These are phyloP conservation scores for Yamadazyma diddensiae DNA, from an alignment of 1,139 yeast genomes.

Conservation along the genomic window DNA sequence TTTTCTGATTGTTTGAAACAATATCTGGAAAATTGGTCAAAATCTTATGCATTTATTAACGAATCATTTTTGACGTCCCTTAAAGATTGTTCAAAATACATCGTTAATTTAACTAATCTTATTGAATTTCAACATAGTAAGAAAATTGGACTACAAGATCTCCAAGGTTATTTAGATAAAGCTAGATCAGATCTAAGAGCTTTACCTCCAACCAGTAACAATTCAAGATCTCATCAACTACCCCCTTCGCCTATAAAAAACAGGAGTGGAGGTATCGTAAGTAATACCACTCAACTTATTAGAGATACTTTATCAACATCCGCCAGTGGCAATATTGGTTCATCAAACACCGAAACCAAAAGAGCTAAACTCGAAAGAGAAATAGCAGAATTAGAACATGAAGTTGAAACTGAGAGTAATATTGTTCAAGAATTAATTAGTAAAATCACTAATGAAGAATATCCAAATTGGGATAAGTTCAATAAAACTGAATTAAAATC, in stretches of 20 bases:
- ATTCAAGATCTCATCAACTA: constrained; percentile 15
- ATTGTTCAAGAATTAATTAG: constrained; percentile 59
- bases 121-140: constrained; percentile 87
- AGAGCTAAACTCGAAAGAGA: constrained; percentile 30
- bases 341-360: constrained; percentile 36
- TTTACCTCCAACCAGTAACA: constrained; percentile 12
- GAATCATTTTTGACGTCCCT: constrained; percentile 78
- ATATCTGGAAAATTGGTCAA: constrained; percentile 40
- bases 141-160: constrained; percentile 84
- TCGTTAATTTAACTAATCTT: constrained; percentile 68
- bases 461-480: constrained; percentile 76
- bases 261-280: constrained; percentile 33
- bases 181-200: constrained; percentile 57
- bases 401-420: constrained; percentile 54
- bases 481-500: constrained; percentile 75
- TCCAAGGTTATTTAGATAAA: constrained; percentile 72
- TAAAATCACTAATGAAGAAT: constrained; percentile 73
- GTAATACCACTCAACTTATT: constrained; percentile 44
- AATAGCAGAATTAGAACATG: constrained; percentile 40
- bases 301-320: constrained; percentile 47
- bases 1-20: constrained; percentile 51
- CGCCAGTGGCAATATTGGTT: constrained; percentile 42
- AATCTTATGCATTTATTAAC: constrained; percentile 60
- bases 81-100: constrained; percentile 85
- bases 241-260: constrained; percentile 36